Evolutionary conservation across 225 moss, liverwort and hornwort species (phyloP), one percentile per base, ranked within the genome.

Genomic region (Bryoerythrophyllum caledonicum): DNA sequence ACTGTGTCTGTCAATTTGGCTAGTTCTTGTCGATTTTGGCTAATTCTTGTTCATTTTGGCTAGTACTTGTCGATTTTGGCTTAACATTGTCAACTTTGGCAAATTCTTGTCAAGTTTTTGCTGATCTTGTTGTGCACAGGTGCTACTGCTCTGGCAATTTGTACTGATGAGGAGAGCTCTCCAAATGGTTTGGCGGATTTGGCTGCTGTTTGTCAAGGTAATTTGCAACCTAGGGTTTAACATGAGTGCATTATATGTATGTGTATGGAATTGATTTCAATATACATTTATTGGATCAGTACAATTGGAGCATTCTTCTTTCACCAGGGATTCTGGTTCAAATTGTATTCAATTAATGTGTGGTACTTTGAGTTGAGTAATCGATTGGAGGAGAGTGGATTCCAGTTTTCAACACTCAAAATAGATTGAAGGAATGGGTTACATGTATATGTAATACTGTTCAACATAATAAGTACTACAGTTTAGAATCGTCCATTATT

Each of bases 131-230:
- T 80, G 64, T 72, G 72, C 26, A 59, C 25, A 97, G 96, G 94
- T 60, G 97, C 89, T 52, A 84, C 88, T 58, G 94, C 94, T 61
- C 49, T 94, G 40, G 90, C 97, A 34, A 72, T 93, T 49, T 91
- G 94, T 76, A 94, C 91, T 27, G 97, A 97, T 16, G 97, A 94
- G 79, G 94, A 94, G 66, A 86, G 67, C 51, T 87, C 94, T 48
- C 94, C 94, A 46, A 87, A 91, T 83, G 94, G 94, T 66, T 83
- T 84, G 56, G 81, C 86, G 65, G 92, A 97, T 66, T 85, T 97
- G 71, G 78, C 86, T 70, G 88, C 90, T 60, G 93, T 91, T 46
- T 91, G 89, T 82, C 81, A 82, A 97, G 92, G 96, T 94, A 57
- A 76, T 55, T 81, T 75, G 67, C 65, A 24, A 65, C 26, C 14